Evolutionary conservation across 23 red algal species (phyloP).

Genomic region (Gracilaria gracilis): DNA sequence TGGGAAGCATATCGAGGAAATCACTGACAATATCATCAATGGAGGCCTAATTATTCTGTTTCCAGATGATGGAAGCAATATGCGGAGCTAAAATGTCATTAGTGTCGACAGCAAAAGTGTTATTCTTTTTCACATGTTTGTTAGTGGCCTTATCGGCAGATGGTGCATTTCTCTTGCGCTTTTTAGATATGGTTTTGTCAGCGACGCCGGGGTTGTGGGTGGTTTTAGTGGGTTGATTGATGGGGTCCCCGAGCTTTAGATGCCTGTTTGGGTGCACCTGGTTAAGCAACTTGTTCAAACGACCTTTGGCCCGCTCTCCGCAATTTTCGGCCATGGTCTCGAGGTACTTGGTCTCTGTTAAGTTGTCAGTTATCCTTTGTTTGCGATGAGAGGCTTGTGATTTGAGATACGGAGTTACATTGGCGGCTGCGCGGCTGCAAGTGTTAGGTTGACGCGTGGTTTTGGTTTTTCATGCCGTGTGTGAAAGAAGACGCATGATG

Average conservation of each 20-base stretch:
- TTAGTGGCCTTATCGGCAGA: background rate
- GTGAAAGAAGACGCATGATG: too few relatives aligned
- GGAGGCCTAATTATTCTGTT: constrained; percentile 7
- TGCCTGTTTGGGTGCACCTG: constrained; percentile 50
- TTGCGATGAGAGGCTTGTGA: constrained; percentile 14
- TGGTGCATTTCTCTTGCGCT: too few relatives aligned
- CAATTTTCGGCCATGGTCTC: constrained; percentile 46
- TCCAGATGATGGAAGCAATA: constrained; percentile 23
- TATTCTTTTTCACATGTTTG: background rate
- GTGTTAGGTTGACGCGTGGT: background rate
- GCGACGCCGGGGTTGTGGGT: constrained; percentile 1
- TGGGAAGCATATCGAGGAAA: background rate
- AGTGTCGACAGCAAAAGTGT: background rate
- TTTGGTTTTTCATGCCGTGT: background rate
- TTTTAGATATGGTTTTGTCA: too few relatives aligned
- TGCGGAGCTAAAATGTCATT: constrained; percentile 13
- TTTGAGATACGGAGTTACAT: constrained; percentile 22
- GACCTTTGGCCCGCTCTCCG: constrained; percentile 26
- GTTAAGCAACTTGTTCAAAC: constrained; percentile 39
- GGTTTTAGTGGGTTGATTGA: constrained; percentile 24
- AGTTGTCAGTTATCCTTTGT: constrained; percentile 32
- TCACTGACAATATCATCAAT: constrained; percentile 17
- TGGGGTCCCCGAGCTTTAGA: constrained; percentile 35
- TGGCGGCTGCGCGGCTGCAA: constrained; percentile 2
- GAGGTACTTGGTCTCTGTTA: constrained; percentile 38